Conservation (phyloP, 225 moss, liverwort and hornwort genomes). For the Marchantia paleacea region DNA sequence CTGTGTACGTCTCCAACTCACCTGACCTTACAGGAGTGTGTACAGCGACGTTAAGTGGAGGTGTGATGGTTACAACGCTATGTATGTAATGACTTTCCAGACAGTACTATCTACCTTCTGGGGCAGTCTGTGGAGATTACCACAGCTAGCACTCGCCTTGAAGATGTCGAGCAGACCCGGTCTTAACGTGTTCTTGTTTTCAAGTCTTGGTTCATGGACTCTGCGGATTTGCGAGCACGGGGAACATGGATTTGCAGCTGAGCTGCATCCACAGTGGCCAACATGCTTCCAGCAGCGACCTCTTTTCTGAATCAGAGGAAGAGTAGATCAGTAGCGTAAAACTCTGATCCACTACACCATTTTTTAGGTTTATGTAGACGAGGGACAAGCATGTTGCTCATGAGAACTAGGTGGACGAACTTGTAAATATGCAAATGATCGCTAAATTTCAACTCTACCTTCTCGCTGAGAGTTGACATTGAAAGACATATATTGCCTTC, state of each 20-base stretch:
- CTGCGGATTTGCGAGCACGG: no score
- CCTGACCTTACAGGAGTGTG: not conserved
- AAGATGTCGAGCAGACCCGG: no score
- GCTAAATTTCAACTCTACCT: no score
- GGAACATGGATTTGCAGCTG: not conserved
- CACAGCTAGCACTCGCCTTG: not conserved
- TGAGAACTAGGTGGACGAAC: not conserved
- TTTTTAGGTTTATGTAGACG: not conserved
- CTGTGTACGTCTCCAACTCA: not conserved
- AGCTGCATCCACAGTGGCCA: not conserved
- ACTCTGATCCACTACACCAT: not conserved
- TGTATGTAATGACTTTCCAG: not conserved
- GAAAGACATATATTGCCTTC: no score
- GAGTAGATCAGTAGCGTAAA: not conserved
- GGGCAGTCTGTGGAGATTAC: not conserved
- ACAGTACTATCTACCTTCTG: not conserved
- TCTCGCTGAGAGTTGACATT: no score
- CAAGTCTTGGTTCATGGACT: not conserved
- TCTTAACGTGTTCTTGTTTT: not conserved
- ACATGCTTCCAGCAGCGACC: not conserved
- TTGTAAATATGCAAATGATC: not conserved
- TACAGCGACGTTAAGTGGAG: slow-evolving; percentile 4
- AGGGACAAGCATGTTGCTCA: not conserved
- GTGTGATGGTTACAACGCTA: not conserved
- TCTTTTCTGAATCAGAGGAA: not conserved